Base-by-base conservation (phyloP, 2,329 filamentous ascomycete genomes). In the Colletotrichum scovillei region DNA sequence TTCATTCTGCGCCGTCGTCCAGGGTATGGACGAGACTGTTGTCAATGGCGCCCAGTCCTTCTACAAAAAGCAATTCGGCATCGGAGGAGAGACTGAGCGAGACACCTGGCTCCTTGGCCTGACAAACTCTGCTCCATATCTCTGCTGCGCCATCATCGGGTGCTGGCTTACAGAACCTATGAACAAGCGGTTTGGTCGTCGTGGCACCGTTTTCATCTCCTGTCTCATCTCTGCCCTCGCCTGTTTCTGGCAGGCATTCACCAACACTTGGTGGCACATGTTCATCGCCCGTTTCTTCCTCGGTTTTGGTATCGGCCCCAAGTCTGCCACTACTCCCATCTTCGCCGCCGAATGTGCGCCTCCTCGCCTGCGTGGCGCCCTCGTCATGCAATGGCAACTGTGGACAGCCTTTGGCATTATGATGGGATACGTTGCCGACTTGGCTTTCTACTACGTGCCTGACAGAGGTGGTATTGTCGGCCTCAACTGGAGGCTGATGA, bases 101-200 rank as follows among this genome's bases (percentile, higher is more conserved):
- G 83, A 85, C 74, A 85, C 82, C 63, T 91, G 91, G 91, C 83
- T 93, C 2, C 79, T 89, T 4, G 92, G 91, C 16, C 85, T 93
- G 7, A 84, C 88, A 49, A 94, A 94, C 78, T 86, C 82, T 57
- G 88, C 88, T 0, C 90, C 90, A 0, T 92, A 92, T 75, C 86
- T 94, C 26, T 90, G 90, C 82, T 94, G 91, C 76, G 91, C 92
- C 4, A 82, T 94, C 56, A 80, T 92, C 60, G 92, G 92, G 24
- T 94, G 92, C 81, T 95, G 93, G 93, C 84, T 92, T 59, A 94
- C 92, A 0, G 90, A 92, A 49, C 93, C 93, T 1, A 88, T 94
- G 81, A 95, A 95, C 82, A 89, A 91, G 68, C 84, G 79, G 73
- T 92, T 94, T 74, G 93, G 93, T 14, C 90, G 93, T 62, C 88